Evolutionary conservation across 2,329 filamentous ascomycete species (phyloP), one percentile per base, ranked within the genome.

Genomic region (Didymella arachidicola): DNA sequence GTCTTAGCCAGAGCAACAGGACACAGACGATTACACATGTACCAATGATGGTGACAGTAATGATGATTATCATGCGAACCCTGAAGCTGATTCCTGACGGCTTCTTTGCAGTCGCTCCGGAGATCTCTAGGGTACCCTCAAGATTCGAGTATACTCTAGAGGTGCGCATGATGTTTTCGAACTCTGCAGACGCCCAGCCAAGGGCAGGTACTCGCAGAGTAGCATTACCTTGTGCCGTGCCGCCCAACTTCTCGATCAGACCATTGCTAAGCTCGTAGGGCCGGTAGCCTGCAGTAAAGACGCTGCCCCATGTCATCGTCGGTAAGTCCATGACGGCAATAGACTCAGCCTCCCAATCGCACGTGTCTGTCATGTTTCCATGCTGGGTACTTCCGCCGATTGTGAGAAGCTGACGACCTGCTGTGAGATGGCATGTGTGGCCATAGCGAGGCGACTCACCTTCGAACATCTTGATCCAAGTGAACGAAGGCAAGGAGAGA

Each of bases 401-500:
- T 0, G 76, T 79, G 27, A 81, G 64, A 74, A 82, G 77, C 52
- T 80, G 79, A 11, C 75, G 65, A 2, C 73, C 75, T 7, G 74
- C 72, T n/a, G 71, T 44, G 16, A 52, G 49, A 63, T 81, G 79
- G 57, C 80, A 82, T 2, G 75, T 78, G 47, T 81, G 79, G 1
- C 75, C 77, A 46, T 66, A 79, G 2, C 79, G 73, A 32, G 79
- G 76, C 7, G 64, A 69, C 4, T 67, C 57, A 2, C 78, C 78
- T 25, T 36, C 22, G 14, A 52, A 52, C 39, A 52, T 36, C 32
- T 45, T 45, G 30, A 39, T 25, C 42, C 50, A 45, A 11, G 49
- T 53, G 11, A 53, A 53, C 0, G 50, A 53, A 1, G 50, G 41
- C 7, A 53, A 16, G 52, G 79, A 80, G 1, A 83, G 72, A 7